phyloP scores from a whole-genome alignment of 225 moss, liverwort and hornwort genomes.

The Straminergon stramineum region DNA sequence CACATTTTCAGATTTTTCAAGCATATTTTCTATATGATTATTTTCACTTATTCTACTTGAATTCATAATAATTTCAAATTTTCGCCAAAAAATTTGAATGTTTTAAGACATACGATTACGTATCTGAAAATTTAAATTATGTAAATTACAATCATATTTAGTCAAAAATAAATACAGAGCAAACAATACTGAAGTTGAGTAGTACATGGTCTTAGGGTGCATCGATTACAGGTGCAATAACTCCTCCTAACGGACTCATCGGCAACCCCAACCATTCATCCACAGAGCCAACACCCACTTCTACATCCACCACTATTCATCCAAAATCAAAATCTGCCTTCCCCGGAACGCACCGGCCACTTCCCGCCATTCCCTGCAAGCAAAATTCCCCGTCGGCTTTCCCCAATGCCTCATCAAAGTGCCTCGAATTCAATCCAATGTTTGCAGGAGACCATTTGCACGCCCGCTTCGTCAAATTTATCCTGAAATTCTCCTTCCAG shows the following conservation, averaged over 20 bases:
- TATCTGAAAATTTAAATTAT: background rate
- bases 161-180: background rate
- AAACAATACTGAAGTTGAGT: background rate
- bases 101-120: fast-evolving
- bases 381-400: background rate
- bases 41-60: background rate
- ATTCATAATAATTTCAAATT: background rate
- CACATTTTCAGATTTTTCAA: background rate
- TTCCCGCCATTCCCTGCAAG: conserved; percentile 8
- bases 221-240: background rate
- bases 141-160: background rate
- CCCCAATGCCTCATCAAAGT: background rate
- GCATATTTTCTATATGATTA: background rate
- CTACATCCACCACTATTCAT: background rate
- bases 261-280: background rate
- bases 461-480: background rate
- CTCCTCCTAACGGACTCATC: background rate
- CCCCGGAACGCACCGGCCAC: background rate
- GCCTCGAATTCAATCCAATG: background rate
- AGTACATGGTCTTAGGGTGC: background rate
- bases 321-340: background rate
- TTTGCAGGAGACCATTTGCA: background rate
- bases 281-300: too few species aligned
- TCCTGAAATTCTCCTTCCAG: background rate
- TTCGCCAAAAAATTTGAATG: too few species aligned